Evolutionary conservation across 108 stramenopile species (phyloP), one percentile per base, ranked within the genome.

Genomic region (Cyclotella cryptica): DNA sequence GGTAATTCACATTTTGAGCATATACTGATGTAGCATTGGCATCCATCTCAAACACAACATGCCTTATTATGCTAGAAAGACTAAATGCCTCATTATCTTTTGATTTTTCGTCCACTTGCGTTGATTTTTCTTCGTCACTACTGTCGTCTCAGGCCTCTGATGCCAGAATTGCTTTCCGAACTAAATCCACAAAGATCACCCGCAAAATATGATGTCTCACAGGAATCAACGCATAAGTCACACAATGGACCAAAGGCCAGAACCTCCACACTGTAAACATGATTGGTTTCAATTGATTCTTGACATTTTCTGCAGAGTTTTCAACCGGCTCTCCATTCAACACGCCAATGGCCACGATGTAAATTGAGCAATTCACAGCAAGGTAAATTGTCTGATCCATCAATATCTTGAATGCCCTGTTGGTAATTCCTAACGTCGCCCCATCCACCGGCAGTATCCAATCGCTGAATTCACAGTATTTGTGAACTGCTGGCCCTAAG

Each of bases 381-480:
- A 98, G 87, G 72, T 98, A 98, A 51, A 97, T 84, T 19, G 95
- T 93, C 82, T 98, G 97, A 77, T 98, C 97, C 94, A 98, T 96
- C 28, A 98, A 53, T 64, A 98, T 97, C 87, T 98, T 98, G 78
- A 92, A 82, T 19, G 93, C 81, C 18, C 95, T 83, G 39, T 89
- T 96, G 35, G 88, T 80, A 7, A 92, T 69, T 13, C 90, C 91
- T 14, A 83, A 58, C 27, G 78, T 69, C 14, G 86, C 75, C 40
- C 89, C 89, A 41, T 96, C 93, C 69, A 94, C 90, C 12, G 97
- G 97, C 28, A 98, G 76, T 51, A 98, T 92, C 64, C 77, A 71
- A 84, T 98, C 97, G 51, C 90, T 92, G 47, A 92, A 98, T 80
- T 98, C 92, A 77, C 97, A 98, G 67, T 98, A 98, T 75, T 92